Percentiles rank a stretch among this genome's conserved stretches.
phyloP scores from a whole-genome alignment of 23 red algal genomes.

The Gracilariopsis chorda region DNA sequence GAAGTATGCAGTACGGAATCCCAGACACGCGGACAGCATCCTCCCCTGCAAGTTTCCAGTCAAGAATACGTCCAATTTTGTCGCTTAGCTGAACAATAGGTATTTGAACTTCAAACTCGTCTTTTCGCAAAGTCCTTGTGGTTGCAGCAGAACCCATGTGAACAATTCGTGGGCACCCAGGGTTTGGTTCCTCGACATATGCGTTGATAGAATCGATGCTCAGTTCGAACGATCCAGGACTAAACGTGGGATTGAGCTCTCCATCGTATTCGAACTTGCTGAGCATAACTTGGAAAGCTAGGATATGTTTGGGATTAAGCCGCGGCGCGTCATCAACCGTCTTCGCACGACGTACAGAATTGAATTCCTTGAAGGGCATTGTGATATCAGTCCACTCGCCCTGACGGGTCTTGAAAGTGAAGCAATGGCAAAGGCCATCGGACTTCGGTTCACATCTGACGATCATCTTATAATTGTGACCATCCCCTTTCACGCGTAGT shows the following conservation, averaged over 20 bases:
- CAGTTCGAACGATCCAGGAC: conserved; percentile 65
- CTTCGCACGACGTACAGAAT: conserved; percentile 79
- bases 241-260: conserved; percentile 85
- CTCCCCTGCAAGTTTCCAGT: conserved; percentile 95
- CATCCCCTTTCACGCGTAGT: conserved; percentile 88
- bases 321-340: conserved; percentile 48
- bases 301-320: conserved; percentile 47
- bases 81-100: conserved; percentile 82
- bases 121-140: conserved; percentile 69
- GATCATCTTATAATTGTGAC: conserved; percentile 98
- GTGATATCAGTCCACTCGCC: conserved; percentile 68
- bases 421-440: conserved; percentile 85
- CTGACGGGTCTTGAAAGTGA: conserved; percentile 70
- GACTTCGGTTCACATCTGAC: conserved; percentile 89
- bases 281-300: conserved; percentile 92
- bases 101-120: conserved; percentile 61
- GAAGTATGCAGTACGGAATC: conserved; percentile 75
- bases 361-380: conserved; percentile 80
- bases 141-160: conserved; percentile 72
- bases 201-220: conserved; percentile 29
- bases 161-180: conserved; percentile 45
- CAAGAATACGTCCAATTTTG: conserved; percentile 78
- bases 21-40: conserved; percentile 69
- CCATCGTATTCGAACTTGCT: conserved; percentile 99
- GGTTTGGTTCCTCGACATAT: neutral